Percentiles rank a stretch among this genome's conserved stretches.
Evolutionary conservation across 192 early-diverging fungal genomes (phyloP).

Genomic region (Rhizophagus clarus): DNA sequence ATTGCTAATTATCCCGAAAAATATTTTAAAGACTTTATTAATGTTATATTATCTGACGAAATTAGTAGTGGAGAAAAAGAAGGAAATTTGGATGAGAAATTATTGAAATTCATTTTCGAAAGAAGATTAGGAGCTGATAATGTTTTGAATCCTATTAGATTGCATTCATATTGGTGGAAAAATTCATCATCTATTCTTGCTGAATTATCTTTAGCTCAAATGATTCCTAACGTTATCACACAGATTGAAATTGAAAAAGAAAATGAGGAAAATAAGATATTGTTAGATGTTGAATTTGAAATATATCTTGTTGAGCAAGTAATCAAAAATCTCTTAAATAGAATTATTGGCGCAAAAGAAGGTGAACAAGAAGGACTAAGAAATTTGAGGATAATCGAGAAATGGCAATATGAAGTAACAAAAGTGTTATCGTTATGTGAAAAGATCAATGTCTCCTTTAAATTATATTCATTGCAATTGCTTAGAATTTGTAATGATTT

Average conservation of each 20-base stretch:
- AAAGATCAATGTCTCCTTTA: neutral
- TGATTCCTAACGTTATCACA: neutral
- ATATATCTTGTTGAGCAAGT: conserved; percentile 11
- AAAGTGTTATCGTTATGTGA: conserved; percentile 24
- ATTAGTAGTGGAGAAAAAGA: neutral
- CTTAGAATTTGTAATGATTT: conserved; percentile 30
- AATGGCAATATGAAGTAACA: conserved; percentile 21
- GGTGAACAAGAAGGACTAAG: neutral
- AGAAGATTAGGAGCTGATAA: conserved; percentile 8
- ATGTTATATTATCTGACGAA: conserved; percentile 5
- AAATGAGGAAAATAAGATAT: neutral
- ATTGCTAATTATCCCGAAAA: neutral
- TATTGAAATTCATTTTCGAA: conserved; percentile 24
- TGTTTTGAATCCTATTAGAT: conserved; percentile 23
- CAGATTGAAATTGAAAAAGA: neutral
- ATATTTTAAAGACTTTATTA: conserved; percentile 31
- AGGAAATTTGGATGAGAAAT: neutral
- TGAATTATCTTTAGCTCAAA: conserved; percentile 19
- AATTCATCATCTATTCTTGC: conserved; percentile 19
- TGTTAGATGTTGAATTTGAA: neutral
- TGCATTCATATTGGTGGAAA: conserved; percentile 32
- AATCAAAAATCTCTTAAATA: neutral
- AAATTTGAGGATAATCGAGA: neutral
- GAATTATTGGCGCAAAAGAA: neutral
- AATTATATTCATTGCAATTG: neutral